Evolutionary conservation across 2,329 filamentous ascomycete genomes (phyloP).

Genomic region (Thelonectria discophora): DNA sequence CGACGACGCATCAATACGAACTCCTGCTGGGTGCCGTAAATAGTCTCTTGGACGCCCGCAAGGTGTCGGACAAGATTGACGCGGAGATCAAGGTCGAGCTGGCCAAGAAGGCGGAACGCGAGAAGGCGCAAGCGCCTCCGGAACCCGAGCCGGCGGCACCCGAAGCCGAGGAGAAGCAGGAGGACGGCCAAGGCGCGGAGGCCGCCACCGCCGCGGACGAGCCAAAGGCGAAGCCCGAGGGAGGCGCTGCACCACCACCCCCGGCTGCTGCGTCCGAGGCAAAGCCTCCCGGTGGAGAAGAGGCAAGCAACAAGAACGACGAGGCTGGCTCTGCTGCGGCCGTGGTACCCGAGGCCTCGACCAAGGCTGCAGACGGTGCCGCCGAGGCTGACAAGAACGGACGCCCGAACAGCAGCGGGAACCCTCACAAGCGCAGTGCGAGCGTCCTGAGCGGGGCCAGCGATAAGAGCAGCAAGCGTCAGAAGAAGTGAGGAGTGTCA

Average conservation of each 20-base stretch:
- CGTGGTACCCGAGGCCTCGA: conserved; percentile 14
- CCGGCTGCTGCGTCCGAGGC: conserved; percentile 19
- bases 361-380: conserved; percentile 32
- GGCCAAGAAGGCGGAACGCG: conserved; percentile 64
- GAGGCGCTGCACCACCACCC: conserved; percentile 32
- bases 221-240: conserved; percentile 33
- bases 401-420: conserved; percentile 52
- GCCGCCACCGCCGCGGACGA: conserved; percentile 12
- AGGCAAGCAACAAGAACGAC: conserved; percentile 30
- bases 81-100: conserved; percentile 71
- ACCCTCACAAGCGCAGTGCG: conserved; percentile 78
- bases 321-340: conserved; percentile 20
- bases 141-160: conserved; percentile 18
- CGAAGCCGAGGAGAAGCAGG: conserved; percentile 33
- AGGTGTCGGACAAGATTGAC: conserved; percentile 79
- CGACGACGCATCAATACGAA: conserved; percentile 77
- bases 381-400: conserved; percentile 42
- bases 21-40: conserved; percentile 73
- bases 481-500: conserved; percentile 57
- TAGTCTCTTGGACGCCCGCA: conserved; percentile 75
- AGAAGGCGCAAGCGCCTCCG: conserved; percentile 47
- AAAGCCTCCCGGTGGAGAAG: conserved; percentile 30
- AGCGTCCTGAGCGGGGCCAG: conserved; percentile 79
- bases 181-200: conserved; percentile 20
- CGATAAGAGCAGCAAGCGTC: conserved; percentile 68